Evolutionary conservation across 2,329 filamentous ascomycete genomes (phyloP).

Genomic region (Bipolaris victoriae): DNA sequence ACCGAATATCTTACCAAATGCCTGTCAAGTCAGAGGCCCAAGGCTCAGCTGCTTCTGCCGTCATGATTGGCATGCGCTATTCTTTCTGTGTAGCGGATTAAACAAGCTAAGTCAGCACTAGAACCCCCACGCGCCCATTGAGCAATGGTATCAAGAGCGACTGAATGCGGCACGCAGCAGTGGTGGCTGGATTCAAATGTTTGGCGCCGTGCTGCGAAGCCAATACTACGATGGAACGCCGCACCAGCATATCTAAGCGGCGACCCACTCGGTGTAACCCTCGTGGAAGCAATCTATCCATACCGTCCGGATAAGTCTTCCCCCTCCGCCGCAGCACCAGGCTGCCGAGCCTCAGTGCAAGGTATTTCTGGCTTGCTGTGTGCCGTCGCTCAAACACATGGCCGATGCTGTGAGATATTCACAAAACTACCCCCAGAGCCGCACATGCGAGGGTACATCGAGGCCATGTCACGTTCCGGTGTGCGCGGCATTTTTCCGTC

Average conservation of each 20-base stretch:
- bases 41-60: conserved; percentile 14
- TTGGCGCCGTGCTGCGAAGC: conserved; percentile 14
- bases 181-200: conserved; percentile 20
- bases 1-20: conserved; percentile 10
- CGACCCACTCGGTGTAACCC: conserved; percentile 18
- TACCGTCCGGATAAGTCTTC: conserved; percentile 25
- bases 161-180: conserved; percentile 18
- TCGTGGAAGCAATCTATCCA: conserved; percentile 32
- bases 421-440: not conserved
- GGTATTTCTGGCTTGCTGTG: conserved; percentile 1
- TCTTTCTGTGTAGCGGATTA: conserved; percentile 26
- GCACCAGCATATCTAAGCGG: conserved; percentile 12
- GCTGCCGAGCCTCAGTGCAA: conserved; percentile 24
- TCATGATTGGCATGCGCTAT: conserved; percentile 16
- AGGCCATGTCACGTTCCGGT: conserved; percentile 3
- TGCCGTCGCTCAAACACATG: not conserved
- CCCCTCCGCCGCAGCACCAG: conserved; percentile 23
- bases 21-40: conserved; percentile 15
- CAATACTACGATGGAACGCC: conserved; percentile 19
- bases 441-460: not conserved
- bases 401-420: not conserved
- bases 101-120: conserved; percentile 32
- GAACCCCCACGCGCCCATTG: conserved; percentile 17
- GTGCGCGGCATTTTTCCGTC: conserved; percentile 22
- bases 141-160: conserved; percentile 13